phyloP scores from a whole-genome alignment of 2,329 filamentous ascomycete genomes.

The Rutstroemia sp. region DNA sequence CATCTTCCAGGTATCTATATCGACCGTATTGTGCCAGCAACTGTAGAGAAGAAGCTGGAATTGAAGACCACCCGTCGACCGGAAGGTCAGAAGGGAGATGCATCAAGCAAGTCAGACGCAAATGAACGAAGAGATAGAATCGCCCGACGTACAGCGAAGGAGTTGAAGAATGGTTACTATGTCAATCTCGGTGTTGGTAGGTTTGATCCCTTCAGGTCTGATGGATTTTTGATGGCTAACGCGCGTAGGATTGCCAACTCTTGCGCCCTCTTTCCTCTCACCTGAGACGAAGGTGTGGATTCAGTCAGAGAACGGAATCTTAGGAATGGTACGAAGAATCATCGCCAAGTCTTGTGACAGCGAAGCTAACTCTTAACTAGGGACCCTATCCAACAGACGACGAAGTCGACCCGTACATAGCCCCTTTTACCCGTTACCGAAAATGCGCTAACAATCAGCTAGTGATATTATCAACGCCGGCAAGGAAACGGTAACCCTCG shows the following conservation, averaged over 20 bases:
- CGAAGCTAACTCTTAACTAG: not conserved
- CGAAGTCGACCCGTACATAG: conserved; percentile 52
- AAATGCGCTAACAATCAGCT: not conserved
- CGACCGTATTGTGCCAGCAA: conserved; percentile 70
- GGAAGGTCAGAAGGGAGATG: conserved; percentile 70
- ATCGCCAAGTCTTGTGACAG: no score
- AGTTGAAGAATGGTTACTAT: conserved; percentile 70
- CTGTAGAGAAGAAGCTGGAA: conserved; percentile 64
- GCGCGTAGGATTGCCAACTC: conserved; percentile 68
- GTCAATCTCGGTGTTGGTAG: conserved; percentile 72
- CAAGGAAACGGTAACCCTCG: conserved; percentile 76
- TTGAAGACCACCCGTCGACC: conserved; percentile 49
- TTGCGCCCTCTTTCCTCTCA: conserved; percentile 72
- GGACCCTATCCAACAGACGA: conserved; percentile 68
- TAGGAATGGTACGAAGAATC: conserved; percentile 51
- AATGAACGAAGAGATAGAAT: conserved; percentile 60
- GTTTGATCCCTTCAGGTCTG: not conserved
- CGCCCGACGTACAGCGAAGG: conserved; percentile 68
- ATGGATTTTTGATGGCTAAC: conserved; percentile 33
- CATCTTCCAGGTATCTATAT: conserved; percentile 77
- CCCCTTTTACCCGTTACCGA: no score
- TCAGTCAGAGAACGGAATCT: conserved; percentile 78
- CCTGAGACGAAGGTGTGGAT: conserved; percentile 67
- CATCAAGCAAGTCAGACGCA: conserved; percentile 44
- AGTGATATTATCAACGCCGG: conserved; percentile 74